Evolutionary conservation across 2,329 filamentous ascomycete genomes (phyloP).

Genomic region (Phyllosticta citrichinensis): DNA sequence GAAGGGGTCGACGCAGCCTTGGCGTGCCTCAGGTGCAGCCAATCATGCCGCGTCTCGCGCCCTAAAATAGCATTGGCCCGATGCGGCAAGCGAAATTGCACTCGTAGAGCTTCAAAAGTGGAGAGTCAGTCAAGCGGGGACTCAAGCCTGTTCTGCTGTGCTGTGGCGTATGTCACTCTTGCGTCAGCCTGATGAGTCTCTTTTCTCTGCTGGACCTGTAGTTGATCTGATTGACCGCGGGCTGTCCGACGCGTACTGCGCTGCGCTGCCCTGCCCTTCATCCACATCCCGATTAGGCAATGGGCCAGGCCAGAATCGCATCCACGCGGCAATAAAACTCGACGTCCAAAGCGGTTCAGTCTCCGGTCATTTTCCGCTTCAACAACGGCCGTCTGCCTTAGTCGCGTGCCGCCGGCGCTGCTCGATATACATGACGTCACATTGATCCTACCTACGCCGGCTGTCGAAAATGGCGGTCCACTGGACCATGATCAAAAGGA

Average conservation of each 20-base stretch:
- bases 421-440: neutral
- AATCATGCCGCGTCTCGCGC: neutral
- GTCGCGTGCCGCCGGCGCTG: neutral
- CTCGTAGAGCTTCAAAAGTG: neutral
- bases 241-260: neutral
- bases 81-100: neutral
- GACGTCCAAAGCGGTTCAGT: neutral
- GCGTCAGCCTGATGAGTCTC: neutral
- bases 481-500: neutral
- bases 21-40: neutral
- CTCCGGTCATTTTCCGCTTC: neutral
- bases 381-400: neutral
- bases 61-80: neutral
- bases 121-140: neutral
- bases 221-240: neutral
- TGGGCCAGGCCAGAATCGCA: neutral
- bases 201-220: too few relatives aligned
- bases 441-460: too few relatives aligned
- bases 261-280: neutral
- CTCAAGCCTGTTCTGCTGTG: too few relatives aligned
- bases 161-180: neutral
- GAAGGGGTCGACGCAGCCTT: neutral
- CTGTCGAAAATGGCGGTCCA: neutral
- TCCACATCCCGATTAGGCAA: neutral
- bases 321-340: neutral